Percentiles rank a stretch among this genome's conserved stretches.
Evolutionary conservation across 2,329 filamentous ascomycete species (phyloP).

Genomic region (Diaporthe capsici): DNA sequence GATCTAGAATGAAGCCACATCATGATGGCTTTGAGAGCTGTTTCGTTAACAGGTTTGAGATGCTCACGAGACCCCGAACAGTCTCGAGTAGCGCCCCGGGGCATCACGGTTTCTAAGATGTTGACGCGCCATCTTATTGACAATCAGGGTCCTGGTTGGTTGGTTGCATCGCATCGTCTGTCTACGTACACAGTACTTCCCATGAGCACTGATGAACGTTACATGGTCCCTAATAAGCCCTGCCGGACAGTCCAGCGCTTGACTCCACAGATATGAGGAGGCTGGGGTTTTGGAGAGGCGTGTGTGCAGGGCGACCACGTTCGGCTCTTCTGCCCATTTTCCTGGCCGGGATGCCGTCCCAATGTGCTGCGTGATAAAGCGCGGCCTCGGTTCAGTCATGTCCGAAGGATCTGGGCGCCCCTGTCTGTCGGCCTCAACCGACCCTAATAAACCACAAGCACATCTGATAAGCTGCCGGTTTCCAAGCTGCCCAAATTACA

Average conservation of each 20-base stretch:
- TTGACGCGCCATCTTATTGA: slow-evolving; percentile 2
- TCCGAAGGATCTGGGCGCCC: slow-evolving; percentile 1
- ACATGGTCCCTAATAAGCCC: not conserved
- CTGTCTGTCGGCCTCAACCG: not conserved
- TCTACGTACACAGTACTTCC: too few relatives aligned
- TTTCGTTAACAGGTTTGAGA: not conserved
- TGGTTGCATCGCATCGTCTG: slow-evolving; percentile 13
- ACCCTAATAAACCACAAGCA: not conserved
- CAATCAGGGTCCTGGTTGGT: not conserved
- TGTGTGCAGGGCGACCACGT: not conserved
- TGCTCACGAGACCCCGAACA: not conserved
- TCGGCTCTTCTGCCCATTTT: not conserved
- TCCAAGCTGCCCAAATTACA: not conserved
- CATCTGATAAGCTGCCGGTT: slow-evolving; percentile 15
- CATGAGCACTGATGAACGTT: slow-evolving; percentile 12
- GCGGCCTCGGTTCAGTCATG: slow-evolving; percentile 11
- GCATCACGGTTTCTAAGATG: not conserved
- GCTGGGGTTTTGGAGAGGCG: not conserved
- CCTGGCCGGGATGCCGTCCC: not conserved
- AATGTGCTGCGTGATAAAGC: not conserved
- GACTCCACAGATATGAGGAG: slow-evolving; percentile 1
- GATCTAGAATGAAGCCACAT: not conserved
- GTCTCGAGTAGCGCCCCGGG: not conserved
- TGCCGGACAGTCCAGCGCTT: not conserved
- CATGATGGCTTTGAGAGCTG: not conserved